Evolutionary conservation across 2,329 filamentous ascomycete genomes (phyloP).

Genomic region (Eurotiales sp.): DNA sequence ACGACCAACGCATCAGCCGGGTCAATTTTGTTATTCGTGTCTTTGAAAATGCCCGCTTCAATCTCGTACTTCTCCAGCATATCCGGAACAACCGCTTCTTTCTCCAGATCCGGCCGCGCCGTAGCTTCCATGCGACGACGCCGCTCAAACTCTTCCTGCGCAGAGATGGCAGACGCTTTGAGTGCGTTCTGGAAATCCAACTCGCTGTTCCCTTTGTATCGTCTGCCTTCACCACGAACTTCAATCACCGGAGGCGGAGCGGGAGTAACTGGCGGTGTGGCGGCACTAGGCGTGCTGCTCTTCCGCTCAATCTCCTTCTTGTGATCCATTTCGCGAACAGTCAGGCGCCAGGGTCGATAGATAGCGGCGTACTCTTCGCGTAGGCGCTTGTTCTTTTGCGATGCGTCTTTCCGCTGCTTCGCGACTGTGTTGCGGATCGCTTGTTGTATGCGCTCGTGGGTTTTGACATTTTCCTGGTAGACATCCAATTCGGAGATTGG

Average conservation of each 20-base stretch:
- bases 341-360: slow-evolving; percentile 45
- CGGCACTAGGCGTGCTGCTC: slow-evolving; percentile 34
- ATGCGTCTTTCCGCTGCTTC: slow-evolving; percentile 35
- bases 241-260: slow-evolving; percentile 30
- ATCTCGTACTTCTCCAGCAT: slow-evolving; percentile 43
- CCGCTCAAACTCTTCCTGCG: slow-evolving; percentile 45
- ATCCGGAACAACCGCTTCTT: slow-evolving; percentile 46
- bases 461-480: slow-evolving; percentile 38
- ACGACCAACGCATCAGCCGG: slow-evolving; percentile 37
- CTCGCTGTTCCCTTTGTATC: slow-evolving; percentile 48
- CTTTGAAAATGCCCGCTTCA: slow-evolving; percentile 40
- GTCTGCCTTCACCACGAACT: slow-evolving; percentile 27
- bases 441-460: slow-evolving; percentile 37
- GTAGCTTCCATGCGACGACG: slow-evolving; percentile 42
- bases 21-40: slow-evolving; percentile 44
- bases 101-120: slow-evolving; percentile 41
- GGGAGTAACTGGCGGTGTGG: slow-evolving; percentile 32
- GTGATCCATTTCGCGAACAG: slow-evolving; percentile 41
- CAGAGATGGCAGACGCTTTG: slow-evolving; percentile 45
- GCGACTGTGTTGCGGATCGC: slow-evolving; percentile 36
- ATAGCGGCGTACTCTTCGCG: slow-evolving; percentile 37
- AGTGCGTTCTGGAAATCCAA: slow-evolving; percentile 48
- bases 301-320: slow-evolving; percentile 35
- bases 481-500: slow-evolving; percentile 44
- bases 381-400: slow-evolving; percentile 38